Evolutionary conservation across 2,329 filamentous ascomycete species (phyloP), one percentile per base, ranked within the genome.

Genomic region (Mycocentrospora acerina): DNA sequence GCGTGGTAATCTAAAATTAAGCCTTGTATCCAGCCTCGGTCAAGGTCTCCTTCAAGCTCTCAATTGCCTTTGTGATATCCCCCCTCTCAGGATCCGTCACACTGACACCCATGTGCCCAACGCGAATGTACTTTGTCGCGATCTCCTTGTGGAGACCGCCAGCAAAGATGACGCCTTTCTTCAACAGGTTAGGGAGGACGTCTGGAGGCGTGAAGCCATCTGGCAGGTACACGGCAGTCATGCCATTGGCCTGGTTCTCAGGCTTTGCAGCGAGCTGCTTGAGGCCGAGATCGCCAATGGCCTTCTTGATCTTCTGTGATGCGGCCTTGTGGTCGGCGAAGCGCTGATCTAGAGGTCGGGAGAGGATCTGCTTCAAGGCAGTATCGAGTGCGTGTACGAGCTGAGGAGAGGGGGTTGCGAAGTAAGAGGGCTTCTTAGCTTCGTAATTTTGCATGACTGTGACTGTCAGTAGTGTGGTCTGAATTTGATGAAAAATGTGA

Each of bases 361-460:
- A 77, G 34, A 95, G 79, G 62, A 97, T 93, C 69, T 95, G 89
- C 40, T 77, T 85, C 18, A 98, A 78, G 2, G 90, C 80, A 7
- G 90, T 95, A 77, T 98, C 86, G 24, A 98, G 80, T 32, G 93
- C 93, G 70, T 87, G 91, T 55, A 98, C 78, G 34, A 98, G 81
- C 71, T 98, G 93, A 11, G 93, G 93, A 4, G 90, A 90, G 1
- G 93, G 93, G 1, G 93, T 98, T 25, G 93, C 93, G 64, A 98
- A 98, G 77, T 98, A 98, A 2, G 90, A 95, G 25, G 93, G 82
- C 75, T 97, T 98, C 76, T 90, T 89, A 50, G 89, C 88, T 74
- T 98, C 93, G 71, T 98, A 98, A 74, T 96, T 97, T 74, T 93
- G 83, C 91, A 98, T 97, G 70, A 98, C 86, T 88, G 43, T 12